phyloP scores from a whole-genome alignment of 2,329 filamentous ascomycete species.

The Colletotrichum sp. region DNA sequence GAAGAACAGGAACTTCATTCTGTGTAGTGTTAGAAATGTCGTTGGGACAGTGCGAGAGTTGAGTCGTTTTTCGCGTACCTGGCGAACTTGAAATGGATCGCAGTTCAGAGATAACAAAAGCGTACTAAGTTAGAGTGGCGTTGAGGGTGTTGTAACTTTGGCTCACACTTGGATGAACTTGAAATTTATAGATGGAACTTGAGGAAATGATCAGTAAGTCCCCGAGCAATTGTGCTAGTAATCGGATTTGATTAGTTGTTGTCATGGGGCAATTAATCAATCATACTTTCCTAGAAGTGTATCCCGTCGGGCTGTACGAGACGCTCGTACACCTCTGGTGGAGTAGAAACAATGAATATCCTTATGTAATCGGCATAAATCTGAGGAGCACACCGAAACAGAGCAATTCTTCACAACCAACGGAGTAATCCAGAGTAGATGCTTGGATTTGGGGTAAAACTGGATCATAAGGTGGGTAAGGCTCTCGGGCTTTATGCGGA shows the following conservation, averaged over 20 bases:
- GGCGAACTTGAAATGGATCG: neutral
- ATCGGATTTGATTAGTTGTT: neutral
- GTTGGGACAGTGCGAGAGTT: neutral
- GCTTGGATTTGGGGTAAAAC: neutral
- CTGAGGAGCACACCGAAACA: neutral
- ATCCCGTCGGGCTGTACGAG: neutral
- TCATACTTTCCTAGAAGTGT: neutral
- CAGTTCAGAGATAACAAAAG: neutral
- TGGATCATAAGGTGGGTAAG: neutral
- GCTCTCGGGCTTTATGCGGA: neutral
- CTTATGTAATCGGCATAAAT: neutral
- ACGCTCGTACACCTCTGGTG: neutral
- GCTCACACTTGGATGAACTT: neutral
- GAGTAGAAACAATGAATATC: neutral
- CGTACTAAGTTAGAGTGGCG: neutral
- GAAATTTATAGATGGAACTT: neutral
- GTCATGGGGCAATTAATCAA: neutral
- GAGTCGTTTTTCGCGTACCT: neutral
- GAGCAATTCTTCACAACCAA: neutral
- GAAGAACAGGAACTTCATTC: neutral
- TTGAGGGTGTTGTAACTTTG: fast-evolving
- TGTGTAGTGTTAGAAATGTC: neutral
- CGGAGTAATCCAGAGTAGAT: neutral
- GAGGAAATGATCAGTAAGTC: neutral
- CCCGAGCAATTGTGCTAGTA: neutral